Base-by-base conservation (phyloP, 768 basidiomycete species). In the Lentinula boryana region DNA sequence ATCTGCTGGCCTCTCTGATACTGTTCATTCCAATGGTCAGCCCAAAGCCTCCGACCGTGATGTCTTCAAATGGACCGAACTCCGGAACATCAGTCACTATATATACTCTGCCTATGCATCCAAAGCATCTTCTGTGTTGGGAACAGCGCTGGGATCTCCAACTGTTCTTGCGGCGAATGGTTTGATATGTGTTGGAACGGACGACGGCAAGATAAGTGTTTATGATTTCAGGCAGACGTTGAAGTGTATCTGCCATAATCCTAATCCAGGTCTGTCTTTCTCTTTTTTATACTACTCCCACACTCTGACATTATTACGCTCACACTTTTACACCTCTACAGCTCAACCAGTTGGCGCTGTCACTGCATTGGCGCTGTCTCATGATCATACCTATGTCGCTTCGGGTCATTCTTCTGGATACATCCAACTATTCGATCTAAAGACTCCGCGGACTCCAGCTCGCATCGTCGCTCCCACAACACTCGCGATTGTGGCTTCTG, bases 361-460 rank as follows among this genome's bases (percentile, higher is more conserved):
- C 7, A 95, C 91, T n/a, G 90, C 95, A 1, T 72, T 99, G 13
- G 88, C 93, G 0, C 76, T 99, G 50, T 97, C 95, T 8, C 86
- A 92, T 66, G 97, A 99, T 69, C 93, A 94, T 66, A 98, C 95
- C 1, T 97, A 87, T 70, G 78, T 98, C 53, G 96, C 89, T 0
- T 88, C 88, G 2, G 97, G 97, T 0, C 93, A 98, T 72, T 78
- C 84, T 5, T 81, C 81, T 2, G 97, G 96, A 3, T 80, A 93
- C 65, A 85, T 99, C 50, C 88, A 91, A 67, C 79, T 99, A 1
- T 98, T 88, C 70, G 87, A 96, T 63, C 72, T 98, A 56, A 80
- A 85, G 60, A 82, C 84, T 32, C 87, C 90, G 1, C 80, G 84
- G 57, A 76, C 70, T 1, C 88, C 92, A 18, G 86, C 84, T 1